Evolutionary conservation across 148 eudicot genomes (phyloP), one percentile per base, ranked within the genome.

Genomic region (Vaccinium macrocarpon): DNA sequence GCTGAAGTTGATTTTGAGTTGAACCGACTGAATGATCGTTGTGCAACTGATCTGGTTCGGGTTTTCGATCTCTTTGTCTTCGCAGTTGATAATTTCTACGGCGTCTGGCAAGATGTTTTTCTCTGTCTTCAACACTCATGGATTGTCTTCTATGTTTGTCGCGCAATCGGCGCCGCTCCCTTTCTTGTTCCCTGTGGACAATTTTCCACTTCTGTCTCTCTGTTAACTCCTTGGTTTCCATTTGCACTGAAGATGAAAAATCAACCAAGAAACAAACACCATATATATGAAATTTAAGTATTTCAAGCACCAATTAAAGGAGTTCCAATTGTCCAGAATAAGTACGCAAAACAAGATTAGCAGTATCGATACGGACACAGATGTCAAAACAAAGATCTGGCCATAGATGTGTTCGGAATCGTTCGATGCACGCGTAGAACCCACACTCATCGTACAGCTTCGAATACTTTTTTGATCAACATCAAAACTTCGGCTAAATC

Each of bases 71-170:
- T 71, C 92, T 89, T 7, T 91, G 35, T 77, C 94, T 90, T 48
- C 93, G 75, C 27, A 92, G 87, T 55, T 87, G 95, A 86, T 92
- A 92, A 73, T 91, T 92, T 75, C 87, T 87, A 23, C 95, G 93
- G n/a, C 95, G 93, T 73, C 92, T 87, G 3, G 93, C 95, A 23
- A 92, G 91, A 84, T 92, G 93, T 66, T 80, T 85, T 52, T 91
- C 92, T 77, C 92, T 88, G 85, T 92, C 90, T 73, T 92, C 92
- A 48, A 75, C 83, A 78, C 86, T 92, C 95, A 92, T 92, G 62
- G 89, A 88, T 88, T 90, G 93, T 50, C 95, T 84, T 84, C 95
- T 90, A 72, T 84, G 84, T 57, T 92, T 88, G 85, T 91, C 95
- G 23, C 92, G 87, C 19, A 92, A 56, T 0, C 95, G 85, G 0